Base-by-base conservation (phyloP, 1,284 basidiomycete genomes). In the Puccinia triticina region DNA sequence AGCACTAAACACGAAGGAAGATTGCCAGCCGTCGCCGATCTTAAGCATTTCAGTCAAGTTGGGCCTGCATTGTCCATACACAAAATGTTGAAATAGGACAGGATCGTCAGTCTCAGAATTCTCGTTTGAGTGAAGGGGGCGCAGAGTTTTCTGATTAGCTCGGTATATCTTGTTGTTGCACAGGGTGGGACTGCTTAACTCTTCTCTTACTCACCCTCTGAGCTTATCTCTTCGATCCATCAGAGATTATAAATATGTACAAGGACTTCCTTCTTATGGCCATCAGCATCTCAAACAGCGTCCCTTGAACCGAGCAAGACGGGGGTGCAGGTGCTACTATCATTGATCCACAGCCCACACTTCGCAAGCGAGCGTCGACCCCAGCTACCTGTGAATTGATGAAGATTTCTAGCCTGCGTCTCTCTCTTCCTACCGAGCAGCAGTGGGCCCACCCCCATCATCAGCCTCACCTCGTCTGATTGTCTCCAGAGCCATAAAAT, bases 101-200 rank as follows among this genome's bases (percentile, higher is more conserved):
- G 59, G 59, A 61, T 61, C 59, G 29, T 34, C 32, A 61, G 29
- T 34, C 7, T 61, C 59, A 61, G 18, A 34, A 18, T 34, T 48
- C 66, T 69, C 18, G 66, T 37, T 48, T 48, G 66, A 48, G 66
- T 48, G 66, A 48, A 29, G 66, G 34, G 40, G 66, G 26, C 66
- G 66, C 66, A 69, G 66, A 69, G 66, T 48, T 69, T 69, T 18
- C 66, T 48, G 66, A 69, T 69, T 69, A 69, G 66, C 66, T 69
- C 23, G 43, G 66, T 23, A 48, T 69, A 48, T 69, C 66, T 69
- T 69, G 66, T 61, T 3, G 59, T 26, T 61, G 59, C 23, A 66
- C 64, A 66, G 64, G 66, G 66, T 61, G 59, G 16, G 59, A 34
- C 59, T n/a, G 66, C 40, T 43, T 43, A 40, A 66, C 21, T 48